These are phyloP conservation scores for Parachaetomium inaequale DNA, from an alignment of 495 filamentous ascomycete species.

Conservation along the genomic window DNA sequence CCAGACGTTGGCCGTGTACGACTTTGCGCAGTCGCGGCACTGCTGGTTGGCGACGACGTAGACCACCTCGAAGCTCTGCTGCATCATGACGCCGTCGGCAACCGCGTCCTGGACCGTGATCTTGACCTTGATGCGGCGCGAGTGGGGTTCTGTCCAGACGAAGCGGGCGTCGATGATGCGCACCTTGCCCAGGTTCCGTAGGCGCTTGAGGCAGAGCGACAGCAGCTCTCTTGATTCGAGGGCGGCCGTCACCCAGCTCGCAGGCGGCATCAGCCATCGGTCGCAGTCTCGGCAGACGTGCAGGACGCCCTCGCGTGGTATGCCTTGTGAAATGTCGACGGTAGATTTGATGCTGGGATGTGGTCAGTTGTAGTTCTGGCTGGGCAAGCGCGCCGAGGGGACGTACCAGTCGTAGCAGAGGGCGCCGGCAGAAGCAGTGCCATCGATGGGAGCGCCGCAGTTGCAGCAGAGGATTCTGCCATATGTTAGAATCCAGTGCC, in stretches of 20 bases:
- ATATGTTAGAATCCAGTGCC: conserved; percentile 12
- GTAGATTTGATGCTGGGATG: conserved; percentile 85
- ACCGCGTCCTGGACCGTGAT: conserved; percentile 78
- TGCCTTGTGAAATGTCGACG: conserved; percentile 88
- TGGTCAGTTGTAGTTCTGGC: too few relatives aligned
- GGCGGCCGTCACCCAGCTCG: conserved; percentile 74
- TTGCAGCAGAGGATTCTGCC: conserved; percentile 87
- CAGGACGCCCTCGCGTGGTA: conserved; percentile 77
- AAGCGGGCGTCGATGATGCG: conserved; percentile 93
- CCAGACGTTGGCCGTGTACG: conserved; percentile 85
- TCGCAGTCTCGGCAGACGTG: conserved; percentile 90
- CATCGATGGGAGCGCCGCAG: conserved; percentile 90
- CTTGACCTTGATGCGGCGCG: conserved; percentile 81
- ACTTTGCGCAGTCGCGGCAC: conserved; percentile 87
- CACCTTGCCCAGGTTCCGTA: conserved; percentile 78
- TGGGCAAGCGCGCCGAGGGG: too few relatives aligned
- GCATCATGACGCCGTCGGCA: conserved; percentile 74
- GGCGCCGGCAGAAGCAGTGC: conserved; percentile 78
- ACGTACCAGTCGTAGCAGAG: conserved; percentile 95
- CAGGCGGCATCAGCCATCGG: conserved; percentile 85
- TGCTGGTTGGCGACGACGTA: conserved; percentile 87
- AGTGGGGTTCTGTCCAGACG: conserved; percentile 98
- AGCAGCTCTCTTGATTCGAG: conserved; percentile 86
- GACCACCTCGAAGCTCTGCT: conserved; percentile 91
- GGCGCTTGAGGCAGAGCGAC: conserved; percentile 78